Evolutionary conservation across 2,329 filamentous ascomycete species (phyloP).

Genomic region (Colletotrichum endophyticum): DNA sequence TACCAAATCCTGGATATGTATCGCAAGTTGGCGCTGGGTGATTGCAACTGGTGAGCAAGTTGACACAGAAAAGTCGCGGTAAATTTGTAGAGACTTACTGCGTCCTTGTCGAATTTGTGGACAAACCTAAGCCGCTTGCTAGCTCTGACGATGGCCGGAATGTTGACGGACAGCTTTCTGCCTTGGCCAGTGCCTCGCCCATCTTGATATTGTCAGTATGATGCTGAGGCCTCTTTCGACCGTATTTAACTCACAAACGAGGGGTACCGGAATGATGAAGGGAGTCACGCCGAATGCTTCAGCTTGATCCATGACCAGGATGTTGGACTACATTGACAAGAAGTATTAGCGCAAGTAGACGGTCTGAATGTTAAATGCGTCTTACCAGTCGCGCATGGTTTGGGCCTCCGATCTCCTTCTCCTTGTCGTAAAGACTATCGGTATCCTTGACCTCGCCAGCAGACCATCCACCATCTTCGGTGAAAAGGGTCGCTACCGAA

Average conservation of each 20-base stretch:
- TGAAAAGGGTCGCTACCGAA: slow-evolving; percentile 30
- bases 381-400: slow-evolving; percentile 33
- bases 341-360: background rate
- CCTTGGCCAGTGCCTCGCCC: slow-evolving; percentile 35
- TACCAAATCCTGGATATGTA: slow-evolving; percentile 36
- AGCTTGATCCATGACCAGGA: slow-evolving; percentile 30
- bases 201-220: slow-evolving; percentile 27
- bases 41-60: background rate
- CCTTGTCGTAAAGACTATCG: slow-evolving; percentile 30
- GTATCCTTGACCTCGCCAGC: slow-evolving; percentile 33
- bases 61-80: background rate
- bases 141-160: slow-evolving; percentile 32
- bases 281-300: slow-evolving; percentile 31
- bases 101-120: slow-evolving; percentile 36
- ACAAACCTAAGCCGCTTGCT: slow-evolving; percentile 31
- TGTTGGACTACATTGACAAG: slow-evolving; percentile 27
- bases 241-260: slow-evolving; percentile 27
- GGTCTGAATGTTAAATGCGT: background rate
- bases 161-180: slow-evolving; percentile 36
- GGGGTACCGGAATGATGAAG: slow-evolving; percentile 31
- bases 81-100: slow-evolving; percentile 25
- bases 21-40: slow-evolving; percentile 25
- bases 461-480: slow-evolving; percentile 33
- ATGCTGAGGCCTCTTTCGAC: background rate
- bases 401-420: slow-evolving; percentile 29